Base-by-base conservation (phyloP, 139 green algal species). In the Auxenochlorella protothecoides region DNA sequence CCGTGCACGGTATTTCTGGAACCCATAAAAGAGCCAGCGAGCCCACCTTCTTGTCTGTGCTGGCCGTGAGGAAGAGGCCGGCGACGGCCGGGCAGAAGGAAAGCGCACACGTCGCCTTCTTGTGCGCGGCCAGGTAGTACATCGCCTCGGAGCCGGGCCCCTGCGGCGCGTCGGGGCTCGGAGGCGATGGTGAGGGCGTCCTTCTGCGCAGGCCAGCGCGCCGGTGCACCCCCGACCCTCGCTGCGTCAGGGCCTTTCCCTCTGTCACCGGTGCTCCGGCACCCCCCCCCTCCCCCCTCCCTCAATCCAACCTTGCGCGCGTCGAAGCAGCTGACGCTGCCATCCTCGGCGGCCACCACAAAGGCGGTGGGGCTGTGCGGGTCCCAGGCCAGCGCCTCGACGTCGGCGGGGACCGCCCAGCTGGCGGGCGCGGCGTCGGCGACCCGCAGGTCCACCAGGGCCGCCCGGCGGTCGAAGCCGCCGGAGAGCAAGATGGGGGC, bases 351-450 rank as follows among this genome's bases (percentile, higher is more conserved):
- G 6, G 89, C 90, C n/a, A 94, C 93, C 68, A 96, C 72, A 82
- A 98, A 97, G 54, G 72, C 74, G 4, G 87, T 92, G 27, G 91
- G 90, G 11, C 78, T 68, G 75, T 89, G 77, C 5, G 91, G 86
- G 74, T 86, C 78, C 94, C 94, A 98, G 8, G 79, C 73, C 16
- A 96, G 70, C 15, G 84, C 81, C 85, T 98, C 94, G 64, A 94
- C 87, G 77, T 98, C 94, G 51, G 92, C 84, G 53, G 69, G 80
- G 3, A 97, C 8, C 8, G 69, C 27, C 92, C 91, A 97, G 5
- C 5, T 68, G 8, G 76, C 71, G 5, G 73, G 71, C 3, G 79
- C 68, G 6, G 65, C 71, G 15, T 74, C 71, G 2, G 27, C 27
- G 27, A 44, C 27, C 27, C 27, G 27, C 27, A 44, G 27, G 27